Evolutionary conservation across 1,284 basidiomycete species (phyloP), one percentile per base, ranked within the genome.

Genomic region (Pyrrhoderma lamaoense): DNA sequence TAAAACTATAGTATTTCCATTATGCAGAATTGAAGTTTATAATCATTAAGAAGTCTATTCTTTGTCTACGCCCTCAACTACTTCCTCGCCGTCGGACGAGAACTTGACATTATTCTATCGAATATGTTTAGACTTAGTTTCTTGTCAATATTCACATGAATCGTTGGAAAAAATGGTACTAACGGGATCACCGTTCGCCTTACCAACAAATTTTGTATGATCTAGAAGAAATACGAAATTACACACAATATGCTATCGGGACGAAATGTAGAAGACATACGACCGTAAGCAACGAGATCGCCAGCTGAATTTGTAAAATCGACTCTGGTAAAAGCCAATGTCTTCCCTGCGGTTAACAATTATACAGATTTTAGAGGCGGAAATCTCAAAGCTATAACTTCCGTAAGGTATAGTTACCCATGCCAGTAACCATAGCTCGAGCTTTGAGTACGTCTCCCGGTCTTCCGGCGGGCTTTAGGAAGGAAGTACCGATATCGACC

Each of bases 161-260:
- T 45, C 39, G 56, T 9, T 9, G 27, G 2, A 40, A 42, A 54
- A n/a, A n/a, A n/a, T n/a, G 47, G 25, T 2, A 66, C 75, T 62
- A 56, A 87, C 85, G 56, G 73, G 66, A 60, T 88, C 80, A 3
- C 70, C 72, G 13, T 77, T 73, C 4, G 86, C 88, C 63, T 79
- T 87, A 13, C 86, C 89, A 53, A 94, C 74, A 59, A 89, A 93
- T 66, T 95, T 94, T 5, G 91, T 94, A 62, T 94, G 91, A 57
- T 81, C 87, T 89, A 55, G 5, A 16, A 13, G 43, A n/a, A 43
- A n/a, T 45, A 14, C 23, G 38, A 56, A 40, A 62, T 13, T n/a
- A 13, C 43, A n/a, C 16, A 4, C 35, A 18, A 42, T 43, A 23
- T 36, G 49, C 21, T 18, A 31, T 38, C 5, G 27, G 11, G 27